These are phyloP conservation scores for Geranium rotundifolium DNA, from an alignment of 345 rosid species.

Conservation along the genomic window DNA sequence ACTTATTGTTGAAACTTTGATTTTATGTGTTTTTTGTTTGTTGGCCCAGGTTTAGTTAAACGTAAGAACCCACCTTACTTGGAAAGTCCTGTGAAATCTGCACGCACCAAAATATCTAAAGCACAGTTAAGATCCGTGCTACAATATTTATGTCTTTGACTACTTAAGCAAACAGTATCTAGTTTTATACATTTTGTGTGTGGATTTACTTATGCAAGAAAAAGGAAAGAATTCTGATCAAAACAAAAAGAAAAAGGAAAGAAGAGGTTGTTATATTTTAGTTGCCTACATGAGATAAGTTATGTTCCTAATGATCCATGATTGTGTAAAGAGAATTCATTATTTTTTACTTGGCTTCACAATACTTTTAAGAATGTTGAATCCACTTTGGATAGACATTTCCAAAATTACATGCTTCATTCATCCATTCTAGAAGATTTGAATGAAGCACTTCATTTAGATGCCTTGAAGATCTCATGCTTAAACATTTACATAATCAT, in stretches of 20 bases:
- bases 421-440: too few species aligned
- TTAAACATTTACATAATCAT: too few species aligned
- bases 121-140: slow-evolving; percentile 44
- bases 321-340: not conserved
- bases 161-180: not conserved
- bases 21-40: slow-evolving; percentile 8
- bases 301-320: not conserved
- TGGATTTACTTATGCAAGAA: not conserved
- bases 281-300: not conserved
- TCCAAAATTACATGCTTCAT: not conserved
- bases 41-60: slow-evolving; percentile 51
- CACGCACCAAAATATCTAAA: slow-evolving; percentile 36
- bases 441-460: too few species aligned
- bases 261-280: not conserved
- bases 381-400: not conserved
- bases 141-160: not conserved
- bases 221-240: too few species aligned
- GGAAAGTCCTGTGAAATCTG: slow-evolving; percentile 39
- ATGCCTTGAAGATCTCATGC: too few species aligned
- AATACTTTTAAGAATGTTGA: not conserved
- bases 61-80: slow-evolving; percentile 51
- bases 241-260: not conserved
- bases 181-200: not conserved
- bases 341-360: not conserved
- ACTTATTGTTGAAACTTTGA: slow-evolving; percentile 8